These are phyloP conservation scores for Botrytis fabae DNA, from an alignment of 2,329 filamentous ascomycete species.

Conservation along the genomic window DNA sequence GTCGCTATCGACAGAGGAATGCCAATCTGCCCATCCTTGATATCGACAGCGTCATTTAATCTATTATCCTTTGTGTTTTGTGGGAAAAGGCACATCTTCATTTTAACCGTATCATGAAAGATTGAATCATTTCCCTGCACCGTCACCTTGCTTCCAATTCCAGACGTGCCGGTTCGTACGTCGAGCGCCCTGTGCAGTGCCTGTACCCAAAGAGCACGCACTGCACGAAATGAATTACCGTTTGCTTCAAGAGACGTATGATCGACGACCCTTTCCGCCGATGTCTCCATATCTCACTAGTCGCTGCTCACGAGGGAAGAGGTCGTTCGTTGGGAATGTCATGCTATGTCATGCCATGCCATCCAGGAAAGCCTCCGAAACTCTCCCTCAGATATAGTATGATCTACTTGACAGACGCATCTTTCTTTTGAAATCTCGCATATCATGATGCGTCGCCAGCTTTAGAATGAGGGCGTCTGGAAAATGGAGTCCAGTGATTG, in stretches of 20 bases:
- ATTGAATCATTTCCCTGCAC: not conserved
- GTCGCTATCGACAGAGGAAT: not conserved
- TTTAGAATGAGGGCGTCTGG: not conserved
- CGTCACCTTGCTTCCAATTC: not conserved
- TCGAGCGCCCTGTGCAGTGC: slow-evolving; percentile 12
- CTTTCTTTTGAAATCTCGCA: not conserved
- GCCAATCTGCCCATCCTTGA: not conserved
- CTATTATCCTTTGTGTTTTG: not conserved
- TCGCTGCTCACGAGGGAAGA: not conserved
- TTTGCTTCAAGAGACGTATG: slow-evolving; percentile 12
- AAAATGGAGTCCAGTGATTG: not conserved
- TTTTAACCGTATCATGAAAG: not conserved
- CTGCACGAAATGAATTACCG: not conserved
- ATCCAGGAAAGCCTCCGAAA: not conserved
- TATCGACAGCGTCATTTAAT: not conserved
- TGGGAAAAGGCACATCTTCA: slow-evolving; percentile 6
- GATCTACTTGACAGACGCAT: not conserved
- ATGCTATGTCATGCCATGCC: not conserved
- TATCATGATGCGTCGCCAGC: not conserved
- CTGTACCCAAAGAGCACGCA: not conserved
- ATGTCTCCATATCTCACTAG: slow-evolving; percentile 2
- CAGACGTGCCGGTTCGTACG: not conserved
- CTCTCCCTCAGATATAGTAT: slow-evolving; percentile 7
- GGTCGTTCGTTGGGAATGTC: not conserved
- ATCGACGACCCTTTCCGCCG: slow-evolving; percentile 18